Base-by-base conservation (phyloP, 441 rosid genomes). In the Adansonia rubrostipa region DNA sequence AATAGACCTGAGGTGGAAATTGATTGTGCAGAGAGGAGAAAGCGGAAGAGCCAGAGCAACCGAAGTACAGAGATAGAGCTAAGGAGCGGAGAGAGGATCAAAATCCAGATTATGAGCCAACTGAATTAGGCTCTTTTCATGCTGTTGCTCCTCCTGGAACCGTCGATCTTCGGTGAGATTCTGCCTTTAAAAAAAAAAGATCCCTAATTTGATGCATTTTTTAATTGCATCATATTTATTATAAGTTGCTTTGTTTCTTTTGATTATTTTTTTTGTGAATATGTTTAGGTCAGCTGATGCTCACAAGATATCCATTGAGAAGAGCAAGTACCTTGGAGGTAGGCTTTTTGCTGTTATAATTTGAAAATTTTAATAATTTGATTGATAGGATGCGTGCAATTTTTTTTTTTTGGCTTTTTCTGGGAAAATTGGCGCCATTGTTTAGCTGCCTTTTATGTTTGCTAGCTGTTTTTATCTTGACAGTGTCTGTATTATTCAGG, bases 291-390 rank as follows among this genome's bases (percentile, higher is more conserved):
- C 90, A 56, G 92, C 97, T 36, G 99, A 94, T 67, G 97, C 92
- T 19, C 83, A 92, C 4, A 90, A 94, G 91, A 72, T 96, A 75
- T 92, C 97, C 45, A 96, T 96, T 3, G 98, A 96, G 89, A 92
- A 92, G 90, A 93, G 98, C 94, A 96, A 96, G 92, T 96, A 91
- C 83, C 99, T 96, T 63, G 99, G 99, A 96, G 98, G 98, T 94
- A 68, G 48, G 81, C 76, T 8, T 56, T 14, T 2, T 1, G 4
- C 9, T n/a, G 17, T 6, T 60, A 8, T 47, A 33, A 15, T 2
- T n/a, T 66, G 76, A 7, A 33, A 61, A 22, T 4, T 19, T 71
- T 40, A 20, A 61, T 60, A 13, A 36, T 36, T 64, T 60, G 9
- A 60, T 74, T 60, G 22, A 9, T 60, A 65, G 24, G 47, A 28